Percentiles rank a stretch among this genome's conserved stretches.
Evolutionary conservation across 2,329 filamentous ascomycete species (phyloP).

Genomic region (Graphiopsis chlorocephala): DNA sequence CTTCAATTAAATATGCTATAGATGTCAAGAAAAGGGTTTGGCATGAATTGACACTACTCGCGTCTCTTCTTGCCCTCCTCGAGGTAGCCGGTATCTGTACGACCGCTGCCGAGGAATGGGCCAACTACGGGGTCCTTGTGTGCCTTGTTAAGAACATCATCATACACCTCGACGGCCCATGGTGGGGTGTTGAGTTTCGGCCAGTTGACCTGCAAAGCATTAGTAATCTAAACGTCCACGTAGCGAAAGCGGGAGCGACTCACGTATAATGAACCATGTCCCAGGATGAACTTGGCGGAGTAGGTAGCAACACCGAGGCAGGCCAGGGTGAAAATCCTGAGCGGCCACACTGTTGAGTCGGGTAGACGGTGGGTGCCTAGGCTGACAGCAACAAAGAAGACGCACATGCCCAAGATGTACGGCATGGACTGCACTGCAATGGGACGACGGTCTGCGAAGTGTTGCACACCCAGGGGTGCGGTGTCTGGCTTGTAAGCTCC

Average conservation of each 20-base stretch:
- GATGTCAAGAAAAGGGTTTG: not conserved
- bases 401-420: constrained; percentile 79
- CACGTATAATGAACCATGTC: constrained; percentile 91
- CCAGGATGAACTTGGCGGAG: constrained; percentile 72
- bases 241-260: constrained; percentile 43
- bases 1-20: constrained; percentile 12
- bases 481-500: constrained; percentile 77
- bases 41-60: constrained; percentile 57
- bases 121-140: constrained; percentile 81
- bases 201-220: constrained; percentile 78
- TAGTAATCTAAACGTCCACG: constrained; percentile 14
- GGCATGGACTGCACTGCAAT: constrained; percentile 89
- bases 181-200: constrained; percentile 89
- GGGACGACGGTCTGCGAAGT: constrained; percentile 83
- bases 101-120: constrained; percentile 64
- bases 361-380: constrained; percentile 69
- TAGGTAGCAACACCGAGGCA: constrained; percentile 70
- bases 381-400: constrained; percentile 78
- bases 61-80: constrained; percentile 99
- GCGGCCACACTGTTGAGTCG: constrained; percentile 72
- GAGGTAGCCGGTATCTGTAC: constrained; percentile 78
- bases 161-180: constrained; percentile 82
- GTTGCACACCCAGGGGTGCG: constrained; percentile 66
- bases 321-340: constrained; percentile 77
- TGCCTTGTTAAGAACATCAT: constrained; percentile 79